A percentile compares a stretch with the other conserved stretches of the same genome.
Evolutionary conservation across 148 eudicot genomes (phyloP).

Genomic region (Silene conica): DNA sequence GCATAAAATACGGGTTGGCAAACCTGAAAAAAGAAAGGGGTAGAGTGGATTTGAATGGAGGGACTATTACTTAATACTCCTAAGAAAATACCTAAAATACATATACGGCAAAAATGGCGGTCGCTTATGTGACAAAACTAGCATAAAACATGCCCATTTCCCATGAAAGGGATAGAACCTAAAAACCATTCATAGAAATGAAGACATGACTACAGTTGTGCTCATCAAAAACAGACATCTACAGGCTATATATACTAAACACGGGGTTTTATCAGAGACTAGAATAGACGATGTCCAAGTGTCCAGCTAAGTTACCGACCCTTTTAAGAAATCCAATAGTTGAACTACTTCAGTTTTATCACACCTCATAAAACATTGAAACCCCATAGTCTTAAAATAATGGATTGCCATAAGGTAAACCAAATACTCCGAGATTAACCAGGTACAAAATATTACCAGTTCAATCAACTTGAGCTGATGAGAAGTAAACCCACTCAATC

Average conservation of each 20-base stretch:
- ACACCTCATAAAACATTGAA: neutral
- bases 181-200: neutral
- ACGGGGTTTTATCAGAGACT: neutral
- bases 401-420: neutral
- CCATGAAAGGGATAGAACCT: too few relatives aligned
- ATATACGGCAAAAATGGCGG: neutral
- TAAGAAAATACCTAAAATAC: neutral
- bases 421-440: neutral
- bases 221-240: too few relatives aligned
- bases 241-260: neutral
- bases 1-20: too few relatives aligned
- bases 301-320: neutral
- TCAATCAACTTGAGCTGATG: constrained; percentile 81
- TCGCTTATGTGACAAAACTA: neutral
- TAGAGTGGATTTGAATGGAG: too few relatives aligned
- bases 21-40: too few relatives aligned
- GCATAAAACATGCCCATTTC: neutral
- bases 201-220: neutral
- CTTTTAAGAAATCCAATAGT: neutral
- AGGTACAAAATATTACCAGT: constrained; percentile 51
- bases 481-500: constrained; percentile 66
- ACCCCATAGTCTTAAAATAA: neutral
- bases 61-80: neutral
- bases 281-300: neutral
- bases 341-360: neutral